These are phyloP conservation scores for Artomyces pyxidatus DNA, from an alignment of 768 basidiomycete genomes.

Conservation along the genomic window DNA sequence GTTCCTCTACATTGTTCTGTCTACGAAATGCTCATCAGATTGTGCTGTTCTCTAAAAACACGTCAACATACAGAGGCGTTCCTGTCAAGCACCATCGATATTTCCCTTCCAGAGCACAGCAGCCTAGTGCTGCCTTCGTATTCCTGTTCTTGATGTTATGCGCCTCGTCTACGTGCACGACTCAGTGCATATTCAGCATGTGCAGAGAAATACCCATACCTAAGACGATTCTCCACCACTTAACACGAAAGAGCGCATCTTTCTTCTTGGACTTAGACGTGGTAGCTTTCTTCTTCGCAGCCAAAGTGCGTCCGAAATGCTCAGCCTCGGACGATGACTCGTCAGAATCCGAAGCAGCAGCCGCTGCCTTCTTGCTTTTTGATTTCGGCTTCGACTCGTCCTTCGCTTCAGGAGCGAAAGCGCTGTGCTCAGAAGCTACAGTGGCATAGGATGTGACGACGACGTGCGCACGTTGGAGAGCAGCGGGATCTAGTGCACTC, in stretches of 20 bases:
- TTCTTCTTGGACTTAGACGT: conserved; percentile 36
- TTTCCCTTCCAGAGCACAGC: conserved; percentile 67
- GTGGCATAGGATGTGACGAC: conserved; percentile 87
- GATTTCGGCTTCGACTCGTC: conserved; percentile 43
- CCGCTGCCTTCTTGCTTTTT: conserved; percentile 24
- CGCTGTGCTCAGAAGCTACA: conserved; percentile 68
- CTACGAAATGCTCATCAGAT: background rate
- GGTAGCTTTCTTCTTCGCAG: conserved; percentile 36
- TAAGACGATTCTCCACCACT: conserved; percentile 81
- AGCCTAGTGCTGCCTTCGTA: conserved; percentile 71
- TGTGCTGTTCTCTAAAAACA: background rate
- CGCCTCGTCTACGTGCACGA: conserved; percentile 63
- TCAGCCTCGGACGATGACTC: conserved; percentile 34
- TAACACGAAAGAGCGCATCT: conserved; percentile 65
- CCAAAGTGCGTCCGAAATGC: conserved; percentile 37
- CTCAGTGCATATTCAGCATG: background rate
- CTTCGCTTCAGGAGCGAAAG: conserved; percentile 41
- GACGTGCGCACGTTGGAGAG: conserved; percentile 50
- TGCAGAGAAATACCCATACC: conserved; percentile 34
- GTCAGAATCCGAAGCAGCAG: conserved; percentile 15
- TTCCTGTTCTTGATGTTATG: conserved; percentile 89
- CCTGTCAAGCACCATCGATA: conserved; percentile 88
- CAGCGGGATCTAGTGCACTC: conserved; percentile 54
- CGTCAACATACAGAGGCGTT: conserved; percentile 52
- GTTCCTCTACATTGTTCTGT: conserved; percentile 68